Percentiles rank a stretch among this genome's conserved stretches.
phyloP scores from a whole-genome alignment of 371 early-diverging fungal genomes.

The Circinella umbellata region DNA sequence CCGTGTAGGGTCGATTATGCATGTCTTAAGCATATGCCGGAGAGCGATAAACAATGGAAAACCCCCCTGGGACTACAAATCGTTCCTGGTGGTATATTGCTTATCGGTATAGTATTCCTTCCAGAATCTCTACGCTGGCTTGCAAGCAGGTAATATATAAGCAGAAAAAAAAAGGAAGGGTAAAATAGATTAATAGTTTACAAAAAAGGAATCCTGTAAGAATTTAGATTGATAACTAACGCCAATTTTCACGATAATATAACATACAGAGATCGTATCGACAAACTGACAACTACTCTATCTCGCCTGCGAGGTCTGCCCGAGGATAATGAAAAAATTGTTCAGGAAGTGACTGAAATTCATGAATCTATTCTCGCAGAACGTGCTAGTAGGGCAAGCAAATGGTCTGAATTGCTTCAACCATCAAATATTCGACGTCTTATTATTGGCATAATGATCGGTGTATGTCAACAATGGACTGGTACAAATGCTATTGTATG shows the following conservation, averaged over 20 bases:
- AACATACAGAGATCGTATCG: slow-evolving; percentile 32
- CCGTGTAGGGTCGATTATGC: slow-evolving; percentile 41
- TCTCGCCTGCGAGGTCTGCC: slow-evolving; percentile 51
- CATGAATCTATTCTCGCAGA: slow-evolving; percentile 48
- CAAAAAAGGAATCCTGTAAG: no score
- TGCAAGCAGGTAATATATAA: slow-evolving; percentile 34
- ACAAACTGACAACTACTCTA: slow-evolving; percentile 52
- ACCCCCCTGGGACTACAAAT: slow-evolving; percentile 52
- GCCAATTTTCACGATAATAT: no score
- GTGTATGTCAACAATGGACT: slow-evolving; percentile 72
- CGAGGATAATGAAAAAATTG: slow-evolving; percentile 45
- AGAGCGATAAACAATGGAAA: slow-evolving; percentile 38
- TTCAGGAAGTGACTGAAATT: slow-evolving; percentile 57
- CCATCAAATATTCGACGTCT: slow-evolving; percentile 51
- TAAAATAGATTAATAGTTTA: no score
- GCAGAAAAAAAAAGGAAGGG: no score
- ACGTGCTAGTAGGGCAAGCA: slow-evolving; percentile 45
- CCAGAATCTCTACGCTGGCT: slow-evolving; percentile 75
- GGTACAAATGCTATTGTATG: slow-evolving; percentile 69
- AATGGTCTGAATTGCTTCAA: slow-evolving; percentile 54
- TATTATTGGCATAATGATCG: slow-evolving; percentile 56
- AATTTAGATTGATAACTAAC: background rate
- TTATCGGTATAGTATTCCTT: slow-evolving; percentile 56
- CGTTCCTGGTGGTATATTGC: slow-evolving; percentile 58
- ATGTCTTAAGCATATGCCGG: slow-evolving; percentile 32